Percentiles rank a stretch among this genome's conserved stretches.
Conservation (phyloP, 2,329 filamentous ascomycete genomes). For the Aspergillus thermomutatus region DNA sequence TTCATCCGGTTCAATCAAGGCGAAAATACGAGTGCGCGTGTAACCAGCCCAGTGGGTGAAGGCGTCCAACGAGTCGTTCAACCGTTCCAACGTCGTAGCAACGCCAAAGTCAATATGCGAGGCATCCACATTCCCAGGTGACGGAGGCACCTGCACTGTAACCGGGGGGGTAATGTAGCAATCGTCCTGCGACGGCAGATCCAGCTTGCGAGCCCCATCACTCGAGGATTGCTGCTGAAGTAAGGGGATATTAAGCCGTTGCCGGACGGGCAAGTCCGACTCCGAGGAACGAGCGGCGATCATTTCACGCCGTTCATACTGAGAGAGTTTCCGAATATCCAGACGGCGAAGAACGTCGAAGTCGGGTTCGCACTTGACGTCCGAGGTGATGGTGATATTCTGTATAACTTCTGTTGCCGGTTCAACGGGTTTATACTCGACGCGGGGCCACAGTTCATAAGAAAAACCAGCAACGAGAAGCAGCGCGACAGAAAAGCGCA, state of each 20-base stretch:
- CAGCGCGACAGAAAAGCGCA: slow-evolving; percentile 26
- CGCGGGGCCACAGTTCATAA: slow-evolving; percentile 24
- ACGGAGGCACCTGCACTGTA: slow-evolving; percentile 45
- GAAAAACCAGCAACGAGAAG: slow-evolving; percentile 24
- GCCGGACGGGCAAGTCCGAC: slow-evolving; percentile 23
- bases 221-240: slow-evolving; percentile 13
- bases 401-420: slow-evolving; percentile 11
- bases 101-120: slow-evolving; percentile 57
- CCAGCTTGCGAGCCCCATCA: background rate
- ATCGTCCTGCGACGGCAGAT: slow-evolving; percentile 22
- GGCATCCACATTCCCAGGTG: slow-evolving; percentile 43
- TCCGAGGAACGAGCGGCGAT: slow-evolving; percentile 21
- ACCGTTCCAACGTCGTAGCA: slow-evolving; percentile 51
- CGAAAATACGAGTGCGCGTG: slow-evolving; percentile 52
- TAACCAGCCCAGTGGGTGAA: slow-evolving; percentile 57
- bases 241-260: slow-evolving; percentile 25
- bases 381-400: slow-evolving; percentile 30
- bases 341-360: slow-evolving; percentile 21
- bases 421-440: slow-evolving; percentile 10
- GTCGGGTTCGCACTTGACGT: slow-evolving; percentile 28
- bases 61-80: slow-evolving; percentile 49
- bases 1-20: slow-evolving; percentile 46
- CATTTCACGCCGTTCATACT: slow-evolving; percentile 31
- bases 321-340: slow-evolving; percentile 23
- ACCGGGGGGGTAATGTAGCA: slow-evolving; percentile 46